Percentiles rank a stretch among this genome's conserved stretches.
Conservation (phyloP, 805 yeast genomes). For the Wickerhamiella sergipiensis region DNA sequence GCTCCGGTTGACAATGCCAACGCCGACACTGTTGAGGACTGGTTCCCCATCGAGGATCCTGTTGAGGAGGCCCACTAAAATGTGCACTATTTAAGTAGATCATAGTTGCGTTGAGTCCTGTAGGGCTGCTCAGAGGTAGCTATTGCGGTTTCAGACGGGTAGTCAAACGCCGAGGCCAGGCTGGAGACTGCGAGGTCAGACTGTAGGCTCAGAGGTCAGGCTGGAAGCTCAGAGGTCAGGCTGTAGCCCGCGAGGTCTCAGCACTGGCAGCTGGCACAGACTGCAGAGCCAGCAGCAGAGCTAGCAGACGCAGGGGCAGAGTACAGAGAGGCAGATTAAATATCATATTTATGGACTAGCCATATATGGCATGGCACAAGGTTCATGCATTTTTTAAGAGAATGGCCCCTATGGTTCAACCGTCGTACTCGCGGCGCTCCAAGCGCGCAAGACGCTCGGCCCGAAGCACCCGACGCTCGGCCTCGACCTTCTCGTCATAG, state of each 20-base stretch:
- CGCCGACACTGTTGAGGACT: constrained; percentile 22
- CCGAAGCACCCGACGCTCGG: constrained; percentile 29
- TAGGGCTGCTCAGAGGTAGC: no score
- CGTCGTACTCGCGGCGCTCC: constrained; percentile 14
- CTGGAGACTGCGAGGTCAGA: no score
- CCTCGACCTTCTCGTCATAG: constrained; percentile 73
- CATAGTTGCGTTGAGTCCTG: no score
- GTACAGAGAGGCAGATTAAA: neutral
- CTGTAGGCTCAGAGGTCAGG: no score
- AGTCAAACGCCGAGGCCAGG: no score
- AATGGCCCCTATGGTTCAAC: neutral
- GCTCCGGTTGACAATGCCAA: constrained; percentile 13
- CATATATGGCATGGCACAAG: neutral
- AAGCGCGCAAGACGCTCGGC: constrained; percentile 21
- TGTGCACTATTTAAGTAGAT: neutral
- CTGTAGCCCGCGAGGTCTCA: no score
- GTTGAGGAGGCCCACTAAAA: constrained; percentile 25
- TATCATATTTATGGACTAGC: neutral
- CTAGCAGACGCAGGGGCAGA: no score
- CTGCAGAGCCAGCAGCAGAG: no score
- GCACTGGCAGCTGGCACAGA: no score
- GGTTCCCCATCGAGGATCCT: constrained; percentile 32
- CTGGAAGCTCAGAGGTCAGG: no score
- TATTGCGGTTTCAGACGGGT: no score
- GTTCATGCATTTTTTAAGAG: neutral